Percentiles rank a stretch among this genome's conserved stretches.
These are phyloP conservation scores for Boletus fagicola DNA, from an alignment of 768 basidiomycete species.

Conservation along the genomic window DNA sequence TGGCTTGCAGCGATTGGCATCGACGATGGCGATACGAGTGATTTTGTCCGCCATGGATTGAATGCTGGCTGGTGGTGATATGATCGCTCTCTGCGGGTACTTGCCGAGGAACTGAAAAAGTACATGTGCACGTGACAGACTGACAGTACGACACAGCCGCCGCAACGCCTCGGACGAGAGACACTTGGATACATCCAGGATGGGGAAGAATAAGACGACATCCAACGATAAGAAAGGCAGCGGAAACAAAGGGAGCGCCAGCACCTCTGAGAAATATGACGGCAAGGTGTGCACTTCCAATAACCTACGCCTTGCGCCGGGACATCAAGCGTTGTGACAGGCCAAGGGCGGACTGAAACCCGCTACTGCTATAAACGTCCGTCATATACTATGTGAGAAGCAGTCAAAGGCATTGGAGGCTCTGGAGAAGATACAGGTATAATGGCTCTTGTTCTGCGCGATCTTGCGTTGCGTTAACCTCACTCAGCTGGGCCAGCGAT, in stretches of 20 bases:
- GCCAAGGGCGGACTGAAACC: constrained; percentile 66
- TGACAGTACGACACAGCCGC: constrained; percentile 6
- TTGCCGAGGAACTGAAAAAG: background rate
- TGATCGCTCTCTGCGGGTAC: constrained; percentile 1
- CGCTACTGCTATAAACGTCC: constrained; percentile 80
- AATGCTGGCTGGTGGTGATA: constrained; percentile 2
- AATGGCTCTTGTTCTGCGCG: constrained; percentile 1
- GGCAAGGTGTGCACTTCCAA: constrained; percentile 21
- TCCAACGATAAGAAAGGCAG: constrained; percentile 24
- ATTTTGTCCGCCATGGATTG: constrained; percentile 84
- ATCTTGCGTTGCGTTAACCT: background rate
- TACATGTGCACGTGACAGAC: constrained; percentile 18
- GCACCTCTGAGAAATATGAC: constrained; percentile 19
- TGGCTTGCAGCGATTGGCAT: constrained; percentile 90
- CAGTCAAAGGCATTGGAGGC: constrained; percentile 79
- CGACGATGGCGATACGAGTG: constrained; percentile 95
- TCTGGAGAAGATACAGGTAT: constrained; percentile 73
- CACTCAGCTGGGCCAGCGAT: constrained; percentile 68
- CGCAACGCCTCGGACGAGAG: background rate
- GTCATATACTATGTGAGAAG: constrained; percentile 88
- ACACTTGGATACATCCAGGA: constrained; percentile 1
- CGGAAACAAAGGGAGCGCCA: constrained; percentile 18
- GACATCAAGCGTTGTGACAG: constrained; percentile 24
- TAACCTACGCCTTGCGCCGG: background rate
- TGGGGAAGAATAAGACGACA: constrained; percentile 32